A percentile compares a stretch with the other conserved stretches of the same genome.
Conservation (phyloP, 495 filamentous ascomycete genomes). For the Hypoxylon lienhwacheense region DNA sequence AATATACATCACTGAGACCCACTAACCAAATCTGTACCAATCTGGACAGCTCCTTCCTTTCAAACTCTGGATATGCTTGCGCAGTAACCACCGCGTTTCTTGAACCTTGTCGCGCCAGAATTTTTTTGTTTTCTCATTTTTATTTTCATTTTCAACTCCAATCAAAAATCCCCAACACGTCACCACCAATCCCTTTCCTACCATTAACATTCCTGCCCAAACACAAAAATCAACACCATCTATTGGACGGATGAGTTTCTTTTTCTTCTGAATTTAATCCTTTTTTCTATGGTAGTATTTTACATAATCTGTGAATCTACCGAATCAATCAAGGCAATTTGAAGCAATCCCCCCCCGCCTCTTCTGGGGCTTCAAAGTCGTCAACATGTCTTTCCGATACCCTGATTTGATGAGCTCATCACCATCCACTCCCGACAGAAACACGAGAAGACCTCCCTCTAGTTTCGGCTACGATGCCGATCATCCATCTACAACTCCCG, state of each 20-base stretch:
- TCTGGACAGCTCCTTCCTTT: constrained; percentile 1
- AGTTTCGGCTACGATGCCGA: constrained; percentile 35
- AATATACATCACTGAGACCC: too few relatives aligned
- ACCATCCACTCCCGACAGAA: constrained; percentile 43
- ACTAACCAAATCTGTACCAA: background rate
- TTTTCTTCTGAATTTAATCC: constrained; percentile 1
- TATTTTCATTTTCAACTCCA: background rate
- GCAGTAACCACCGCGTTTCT: constrained; percentile 28
- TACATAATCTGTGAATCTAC: constrained; percentile 20
- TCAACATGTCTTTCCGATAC: constrained; percentile 41
- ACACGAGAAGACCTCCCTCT: constrained; percentile 29
- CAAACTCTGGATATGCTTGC: constrained; percentile 19
- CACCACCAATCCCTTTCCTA: too few relatives aligned
- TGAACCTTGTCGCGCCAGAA: constrained; percentile 27
- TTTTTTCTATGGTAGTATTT: constrained; percentile 15
- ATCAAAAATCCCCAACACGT: background rate
- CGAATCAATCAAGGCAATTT: constrained; percentile 26
- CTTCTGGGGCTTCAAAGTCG: constrained; percentile 5
- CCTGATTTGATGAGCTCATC: constrained; percentile 38
- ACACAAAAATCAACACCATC: background rate
- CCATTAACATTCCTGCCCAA: background rate
- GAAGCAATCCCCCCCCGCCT: too few relatives aligned
- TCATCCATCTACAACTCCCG: constrained; percentile 74
- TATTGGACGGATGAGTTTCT: constrained; percentile 1
- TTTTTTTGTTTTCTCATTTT: constrained; percentile 17